These are phyloP conservation scores for Leishmania amazonensis DNA, from an alignment of 208 protist species.

Conservation along the genomic window DNA sequence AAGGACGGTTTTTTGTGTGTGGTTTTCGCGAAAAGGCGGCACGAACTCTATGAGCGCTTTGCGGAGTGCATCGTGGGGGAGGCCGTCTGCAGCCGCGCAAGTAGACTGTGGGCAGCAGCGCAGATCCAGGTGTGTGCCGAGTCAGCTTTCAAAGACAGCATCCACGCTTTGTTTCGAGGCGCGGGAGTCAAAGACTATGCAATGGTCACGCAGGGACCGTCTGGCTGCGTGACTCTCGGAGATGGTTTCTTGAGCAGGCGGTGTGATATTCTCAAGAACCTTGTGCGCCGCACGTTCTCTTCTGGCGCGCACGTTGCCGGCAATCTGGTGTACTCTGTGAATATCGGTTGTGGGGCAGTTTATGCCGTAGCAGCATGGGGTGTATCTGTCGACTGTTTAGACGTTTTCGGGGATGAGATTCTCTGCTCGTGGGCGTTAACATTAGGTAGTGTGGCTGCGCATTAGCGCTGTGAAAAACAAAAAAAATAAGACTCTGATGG, in stretches of 20 bases:
- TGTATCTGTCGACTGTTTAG: not conserved
- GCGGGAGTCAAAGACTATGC: not conserved
- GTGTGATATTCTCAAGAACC: not conserved
- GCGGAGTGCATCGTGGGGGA: not conserved
- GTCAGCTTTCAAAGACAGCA: not conserved
- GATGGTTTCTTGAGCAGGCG: not conserved
- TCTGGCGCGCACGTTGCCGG: not conserved
- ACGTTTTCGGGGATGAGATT: not conserved
- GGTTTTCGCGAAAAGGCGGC: not conserved
- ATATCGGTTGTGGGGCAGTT: not conserved
- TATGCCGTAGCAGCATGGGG: not conserved
- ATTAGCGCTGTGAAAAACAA: not conserved
- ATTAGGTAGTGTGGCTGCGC: not conserved
- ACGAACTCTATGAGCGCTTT: constrained; percentile 1
- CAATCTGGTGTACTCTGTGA: not conserved
- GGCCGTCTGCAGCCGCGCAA: not conserved
- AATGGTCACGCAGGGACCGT: not conserved
- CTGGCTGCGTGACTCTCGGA: not conserved
- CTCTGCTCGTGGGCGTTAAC: not conserved
- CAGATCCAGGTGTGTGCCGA: not conserved
- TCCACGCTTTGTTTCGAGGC: not conserved
- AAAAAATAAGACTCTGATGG: not conserved
- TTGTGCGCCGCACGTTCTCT: not conserved
- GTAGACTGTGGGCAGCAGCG: not conserved
- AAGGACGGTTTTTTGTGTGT: not conserved